phyloP scores from a whole-genome alignment of 2,329 filamentous ascomycete species.

The Pseudonectria foliicola region DNA sequence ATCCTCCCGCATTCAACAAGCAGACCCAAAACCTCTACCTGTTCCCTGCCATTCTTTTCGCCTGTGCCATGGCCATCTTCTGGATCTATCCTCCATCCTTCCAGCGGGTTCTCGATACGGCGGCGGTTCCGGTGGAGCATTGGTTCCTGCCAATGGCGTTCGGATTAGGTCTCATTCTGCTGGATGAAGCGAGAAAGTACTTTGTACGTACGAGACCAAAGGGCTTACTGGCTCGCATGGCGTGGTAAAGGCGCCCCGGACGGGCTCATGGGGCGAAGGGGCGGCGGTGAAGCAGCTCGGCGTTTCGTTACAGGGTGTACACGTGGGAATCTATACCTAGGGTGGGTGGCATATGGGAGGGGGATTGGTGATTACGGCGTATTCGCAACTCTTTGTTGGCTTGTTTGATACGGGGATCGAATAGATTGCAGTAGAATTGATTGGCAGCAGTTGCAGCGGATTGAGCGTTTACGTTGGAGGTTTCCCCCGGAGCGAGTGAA shows the following conservation, averaged over 20 bases:
- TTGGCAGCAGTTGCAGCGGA: too few relatives aligned
- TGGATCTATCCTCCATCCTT: conserved; percentile 62
- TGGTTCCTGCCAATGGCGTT: conserved; percentile 73
- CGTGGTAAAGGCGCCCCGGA: conserved; percentile 4
- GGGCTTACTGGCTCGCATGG: conserved; percentile 6
- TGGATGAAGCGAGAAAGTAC: conserved; percentile 11
- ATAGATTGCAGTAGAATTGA: too few relatives aligned
- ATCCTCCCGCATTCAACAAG: conserved; percentile 60
- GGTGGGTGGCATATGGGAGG: too few relatives aligned
- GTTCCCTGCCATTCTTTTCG: conserved; percentile 63
- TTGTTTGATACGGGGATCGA: too few relatives aligned
- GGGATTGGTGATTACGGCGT: too few relatives aligned
- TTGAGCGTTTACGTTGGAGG: too few relatives aligned
- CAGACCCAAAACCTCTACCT: conserved; percentile 60
- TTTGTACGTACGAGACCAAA: conserved; percentile 8
- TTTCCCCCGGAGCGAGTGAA: too few relatives aligned
- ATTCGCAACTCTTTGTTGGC: too few relatives aligned
- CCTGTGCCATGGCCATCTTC: conserved; percentile 62
- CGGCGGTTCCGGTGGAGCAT: conserved; percentile 59
- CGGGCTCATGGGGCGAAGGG: too few relatives aligned
- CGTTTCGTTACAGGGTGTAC: too few relatives aligned
- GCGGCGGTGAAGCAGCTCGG: too few relatives aligned
- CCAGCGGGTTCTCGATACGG: conserved; percentile 53
- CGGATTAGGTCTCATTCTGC: conserved; percentile 32
- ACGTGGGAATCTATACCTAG: too few relatives aligned